phyloP scores from a whole-genome alignment of 2,329 filamentous ascomycete genomes.

The Stachybotrys chartarum region DNA sequence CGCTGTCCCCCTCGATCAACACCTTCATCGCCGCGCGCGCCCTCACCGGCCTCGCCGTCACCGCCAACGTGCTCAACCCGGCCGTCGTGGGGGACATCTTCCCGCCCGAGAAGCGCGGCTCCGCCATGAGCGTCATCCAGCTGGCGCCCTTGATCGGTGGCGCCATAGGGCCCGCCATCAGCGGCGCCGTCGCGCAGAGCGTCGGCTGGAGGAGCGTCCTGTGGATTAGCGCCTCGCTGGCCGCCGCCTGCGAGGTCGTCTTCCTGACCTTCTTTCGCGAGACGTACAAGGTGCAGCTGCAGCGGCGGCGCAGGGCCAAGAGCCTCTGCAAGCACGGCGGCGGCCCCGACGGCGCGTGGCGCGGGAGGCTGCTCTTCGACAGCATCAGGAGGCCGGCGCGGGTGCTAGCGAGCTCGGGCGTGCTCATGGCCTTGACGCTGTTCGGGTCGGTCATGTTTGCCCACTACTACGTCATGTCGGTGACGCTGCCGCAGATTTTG shows the following conservation, averaged over 20 bases:
- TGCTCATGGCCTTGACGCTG: constrained; percentile 42
- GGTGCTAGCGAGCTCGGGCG: constrained; percentile 41
- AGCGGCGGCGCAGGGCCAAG: background rate
- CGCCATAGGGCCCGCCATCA: constrained; percentile 48
- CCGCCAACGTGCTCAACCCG: constrained; percentile 56
- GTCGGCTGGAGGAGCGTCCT: constrained; percentile 48
- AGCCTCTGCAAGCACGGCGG: constrained; percentile 24
- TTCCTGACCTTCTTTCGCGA: constrained; percentile 48
- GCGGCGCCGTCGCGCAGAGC: constrained; percentile 45
- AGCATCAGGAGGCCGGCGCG: constrained; percentile 37
- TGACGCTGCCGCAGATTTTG: constrained; percentile 44
- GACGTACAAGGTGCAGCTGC: constrained; percentile 42
- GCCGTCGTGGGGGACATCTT: constrained; percentile 60
- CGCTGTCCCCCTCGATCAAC: constrained; percentile 34
- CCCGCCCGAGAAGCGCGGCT: constrained; percentile 46
- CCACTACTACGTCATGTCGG: constrained; percentile 46
- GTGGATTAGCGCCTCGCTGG: constrained; percentile 41
- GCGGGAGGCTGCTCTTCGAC: constrained; percentile 16
- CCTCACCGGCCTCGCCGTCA: constrained; percentile 55
- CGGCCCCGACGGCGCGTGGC: constrained; percentile 1
- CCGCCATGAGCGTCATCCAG: constrained; percentile 49
- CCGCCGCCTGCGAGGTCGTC: constrained; percentile 38
- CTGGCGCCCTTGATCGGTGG: constrained; percentile 51
- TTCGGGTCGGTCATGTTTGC: constrained; percentile 42
- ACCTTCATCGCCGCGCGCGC: constrained; percentile 47